Percentiles rank a stretch among this genome's conserved stretches.
phyloP scores from a whole-genome alignment of 139 green algal genomes.

The Volvox reticuliferus region DNA sequence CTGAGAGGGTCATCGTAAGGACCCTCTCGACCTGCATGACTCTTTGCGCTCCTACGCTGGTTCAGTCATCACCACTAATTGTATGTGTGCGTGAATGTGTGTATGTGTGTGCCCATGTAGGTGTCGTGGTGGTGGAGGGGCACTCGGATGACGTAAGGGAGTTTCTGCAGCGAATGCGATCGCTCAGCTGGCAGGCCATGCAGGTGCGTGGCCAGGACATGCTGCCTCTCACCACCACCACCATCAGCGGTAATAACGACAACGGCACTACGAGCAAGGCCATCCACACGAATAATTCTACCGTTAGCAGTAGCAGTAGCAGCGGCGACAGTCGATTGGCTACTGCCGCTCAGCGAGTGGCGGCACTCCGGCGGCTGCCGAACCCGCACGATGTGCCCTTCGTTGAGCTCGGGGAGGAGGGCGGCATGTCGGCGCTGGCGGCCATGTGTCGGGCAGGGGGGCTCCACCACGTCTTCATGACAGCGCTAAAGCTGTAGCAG shows the following conservation, averaged over 20 bases:
- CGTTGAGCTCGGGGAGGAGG: constrained; percentile 70
- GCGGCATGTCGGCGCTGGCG: constrained; percentile 74
- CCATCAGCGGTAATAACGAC: background rate
- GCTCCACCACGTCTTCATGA: constrained; percentile 74
- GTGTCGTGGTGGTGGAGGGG: constrained; percentile 61
- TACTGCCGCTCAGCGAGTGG: too few species aligned
- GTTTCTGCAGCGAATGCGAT: constrained; percentile 60
- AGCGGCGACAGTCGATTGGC: background rate
- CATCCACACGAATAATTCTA: background rate
- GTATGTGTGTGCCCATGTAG: background rate
- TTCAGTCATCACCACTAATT: too few species aligned
- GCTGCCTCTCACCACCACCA: background rate
- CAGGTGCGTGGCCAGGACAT: constrained; percentile 31
- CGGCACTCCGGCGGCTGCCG: background rate
- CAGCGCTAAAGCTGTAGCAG: constrained; percentile 72
- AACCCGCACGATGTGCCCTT: constrained; percentile 36
- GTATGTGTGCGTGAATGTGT: background rate
- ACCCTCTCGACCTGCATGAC: too few species aligned
- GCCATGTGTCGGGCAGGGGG: constrained; percentile 62
- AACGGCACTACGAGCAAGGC: background rate
- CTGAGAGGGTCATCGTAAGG: too few species aligned
- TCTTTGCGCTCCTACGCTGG: too few species aligned
- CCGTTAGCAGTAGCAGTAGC: background rate
- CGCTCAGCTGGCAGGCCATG: constrained; percentile 65
- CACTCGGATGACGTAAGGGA: constrained; percentile 50